A percentile compares a stretch with the other conserved stretches of the same genome.
Evolutionary conservation across 257 asterid species (phyloP).

Genomic region (Anisodus tanguticus): DNA sequence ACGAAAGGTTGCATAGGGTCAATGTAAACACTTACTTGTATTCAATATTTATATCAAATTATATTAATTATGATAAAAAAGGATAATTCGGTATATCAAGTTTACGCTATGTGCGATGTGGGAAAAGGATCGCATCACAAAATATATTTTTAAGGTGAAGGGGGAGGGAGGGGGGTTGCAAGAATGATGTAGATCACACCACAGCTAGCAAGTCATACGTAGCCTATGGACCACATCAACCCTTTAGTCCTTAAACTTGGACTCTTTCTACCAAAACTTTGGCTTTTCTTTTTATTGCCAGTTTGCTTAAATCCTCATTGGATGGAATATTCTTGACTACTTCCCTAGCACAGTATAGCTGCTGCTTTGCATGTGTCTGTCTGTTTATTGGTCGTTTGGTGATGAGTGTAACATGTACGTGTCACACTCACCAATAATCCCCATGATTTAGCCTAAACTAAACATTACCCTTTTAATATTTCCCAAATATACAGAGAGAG

Average conservation of each 20-base stretch:
- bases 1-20: neutral
- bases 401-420: constrained; percentile 38
- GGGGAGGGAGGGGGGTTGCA: no score
- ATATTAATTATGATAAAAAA: no score
- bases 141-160: no score
- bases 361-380: constrained; percentile 25
- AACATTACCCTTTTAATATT: constrained; percentile 31
- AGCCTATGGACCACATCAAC: constrained; percentile 55
- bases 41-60: no score
- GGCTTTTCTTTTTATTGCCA: neutral
- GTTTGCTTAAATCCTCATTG: neutral
- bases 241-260: constrained; percentile 28
- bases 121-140: no score
- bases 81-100: no score
- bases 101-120: no score
- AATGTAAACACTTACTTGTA: no score
- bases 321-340: neutral
- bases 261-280: neutral
- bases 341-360: neutral
- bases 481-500: constrained; percentile 35
- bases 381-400: constrained; percentile 10
- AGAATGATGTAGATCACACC: constrained; percentile 49
- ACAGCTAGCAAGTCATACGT: constrained; percentile 39
- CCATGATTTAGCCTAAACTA: constrained; percentile 34
- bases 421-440: constrained; percentile 37